phyloP scores from a whole-genome alignment of 805 yeast species.

The Metschnikowia lachancei region DNA sequence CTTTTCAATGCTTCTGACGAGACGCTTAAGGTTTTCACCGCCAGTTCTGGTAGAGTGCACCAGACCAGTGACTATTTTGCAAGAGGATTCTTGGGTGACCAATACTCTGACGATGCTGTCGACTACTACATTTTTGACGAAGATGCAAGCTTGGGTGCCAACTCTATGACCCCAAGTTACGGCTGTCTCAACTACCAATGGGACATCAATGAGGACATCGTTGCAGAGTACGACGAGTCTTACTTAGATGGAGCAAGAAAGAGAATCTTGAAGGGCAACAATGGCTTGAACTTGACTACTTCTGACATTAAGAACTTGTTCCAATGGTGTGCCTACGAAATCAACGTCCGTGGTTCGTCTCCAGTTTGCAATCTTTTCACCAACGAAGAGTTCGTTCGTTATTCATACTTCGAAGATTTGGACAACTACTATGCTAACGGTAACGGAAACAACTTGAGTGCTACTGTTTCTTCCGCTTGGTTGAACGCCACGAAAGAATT shows the following conservation, averaged over 20 bases:
- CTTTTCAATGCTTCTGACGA: slow-evolving; percentile 36
- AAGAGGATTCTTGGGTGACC: slow-evolving; percentile 54
- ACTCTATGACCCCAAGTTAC: slow-evolving; percentile 55
- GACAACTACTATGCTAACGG: slow-evolving; percentile 60
- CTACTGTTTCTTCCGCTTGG: slow-evolving; percentile 59
- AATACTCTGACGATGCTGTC: slow-evolving; percentile 31
- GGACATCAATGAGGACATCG: slow-evolving; percentile 25
- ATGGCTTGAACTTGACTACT: slow-evolving; percentile 50
- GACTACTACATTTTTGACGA: slow-evolving; percentile 47
- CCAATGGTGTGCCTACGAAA: slow-evolving; percentile 70
- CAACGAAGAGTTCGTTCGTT: slow-evolving; percentile 60
- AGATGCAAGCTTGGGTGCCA: slow-evolving; percentile 48
- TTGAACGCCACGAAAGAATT: slow-evolving; percentile 48
- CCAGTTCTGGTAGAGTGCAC: slow-evolving; percentile 55
- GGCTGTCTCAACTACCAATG: slow-evolving; percentile 41
- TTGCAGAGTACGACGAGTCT: slow-evolving; percentile 30
- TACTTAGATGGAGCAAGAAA: slow-evolving; percentile 54
- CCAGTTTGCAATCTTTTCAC: slow-evolving; percentile 68
- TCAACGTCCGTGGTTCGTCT: slow-evolving; percentile 66
- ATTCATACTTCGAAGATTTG: slow-evolving; percentile 60
- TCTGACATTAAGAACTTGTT: slow-evolving; percentile 54
- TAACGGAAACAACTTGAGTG: slow-evolving; percentile 58
- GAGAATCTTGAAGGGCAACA: slow-evolving; percentile 54
- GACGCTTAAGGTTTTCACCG: slow-evolving; percentile 50
- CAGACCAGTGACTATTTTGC: slow-evolving; percentile 57